Evolutionary conservation across 2,329 filamentous ascomycete species (phyloP).

Genomic region (Trichoderma atrobrunneum): DNA sequence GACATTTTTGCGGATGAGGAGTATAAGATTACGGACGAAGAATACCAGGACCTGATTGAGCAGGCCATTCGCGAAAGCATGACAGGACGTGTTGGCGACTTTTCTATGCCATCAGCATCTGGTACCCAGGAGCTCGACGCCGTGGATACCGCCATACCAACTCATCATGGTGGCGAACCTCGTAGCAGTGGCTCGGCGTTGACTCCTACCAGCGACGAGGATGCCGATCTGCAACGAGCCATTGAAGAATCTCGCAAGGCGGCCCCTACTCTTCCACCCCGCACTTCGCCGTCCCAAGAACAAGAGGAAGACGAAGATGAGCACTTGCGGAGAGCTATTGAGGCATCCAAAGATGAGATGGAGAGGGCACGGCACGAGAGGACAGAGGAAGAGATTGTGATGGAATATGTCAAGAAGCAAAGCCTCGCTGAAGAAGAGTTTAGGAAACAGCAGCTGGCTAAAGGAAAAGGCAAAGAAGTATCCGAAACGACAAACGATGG

Average conservation of each 20-base stretch:
- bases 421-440: slow-evolving; percentile 66
- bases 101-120: slow-evolving; percentile 22
- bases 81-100: slow-evolving; percentile 20
- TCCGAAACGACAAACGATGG: slow-evolving; percentile 33
- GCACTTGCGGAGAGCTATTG: slow-evolving; percentile 43
- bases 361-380: slow-evolving; percentile 41
- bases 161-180: neutral
- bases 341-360: slow-evolving; percentile 43
- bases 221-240: slow-evolving; percentile 39
- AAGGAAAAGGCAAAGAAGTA: slow-evolving; percentile 35
- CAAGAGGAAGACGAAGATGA: slow-evolving; percentile 39
- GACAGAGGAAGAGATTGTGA: slow-evolving; percentile 68
- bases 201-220: slow-evolving; percentile 35
- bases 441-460: slow-evolving; percentile 28
- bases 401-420: slow-evolving; percentile 77
- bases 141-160: neutral
- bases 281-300: slow-evolving; percentile 16
- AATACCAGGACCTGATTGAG: slow-evolving; percentile 56
- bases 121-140: slow-evolving; percentile 23
- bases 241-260: slow-evolving; percentile 40
- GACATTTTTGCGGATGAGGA: slow-evolving; percentile 40
- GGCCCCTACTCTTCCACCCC: slow-evolving; percentile 19
- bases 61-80: slow-evolving; percentile 55
- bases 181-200: neutral
- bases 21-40: slow-evolving; percentile 52